Base-by-base conservation (phyloP, 2,329 filamentous ascomycete species). In the Penicillium brevicompactum region DNA sequence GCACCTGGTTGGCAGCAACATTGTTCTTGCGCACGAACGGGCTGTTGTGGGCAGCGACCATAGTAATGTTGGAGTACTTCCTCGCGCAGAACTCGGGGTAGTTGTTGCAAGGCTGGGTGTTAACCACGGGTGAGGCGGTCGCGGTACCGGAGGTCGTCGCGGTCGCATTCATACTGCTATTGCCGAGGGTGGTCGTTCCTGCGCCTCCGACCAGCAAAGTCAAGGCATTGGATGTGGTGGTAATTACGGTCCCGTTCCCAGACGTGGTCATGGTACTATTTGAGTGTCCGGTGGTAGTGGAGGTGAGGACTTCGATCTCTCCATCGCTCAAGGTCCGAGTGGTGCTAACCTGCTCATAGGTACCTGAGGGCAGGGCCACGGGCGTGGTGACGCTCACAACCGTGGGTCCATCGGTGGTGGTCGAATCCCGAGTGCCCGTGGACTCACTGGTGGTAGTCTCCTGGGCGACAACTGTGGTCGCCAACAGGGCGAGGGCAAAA, bases 61-160 rank as follows among this genome's bases (percentile, higher is more conserved):
- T 81, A 53, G 90, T 92, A 72, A 94, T 87, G 71, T 94, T 92
- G 79, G 87, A 86, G 74, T 92, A 95, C 64, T 85, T 87, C 56
- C 90, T 84, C 5, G 75, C 76, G 77, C 91, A 95, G 66, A 94
- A 86, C 73, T 93, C 89, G 22, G 87, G 75, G 63, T 90, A 86
- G 70, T 86, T 86, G 74, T 95, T 95, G 80, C 91, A 95, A 4
- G 89, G 86, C 56, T 86, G 85, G 0, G 89, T 92, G 72, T 92
- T 93, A 44, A 82, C 84, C 1, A 69, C 75, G 13, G 24, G 74
- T 61, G 24, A 62, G 73, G 73, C 66, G 4, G 74, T 75, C 10
- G 76, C 71, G 11, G 80, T 78, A 37, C 72, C 71, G 37, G 78
- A 81, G n/a, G 67, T 70, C 57, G 80, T 82, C 2, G 78, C 74